These are phyloP conservation scores for Syncephalastrum racemosum DNA, from an alignment of 371 early-diverging fungal species.

Conservation along the genomic window DNA sequence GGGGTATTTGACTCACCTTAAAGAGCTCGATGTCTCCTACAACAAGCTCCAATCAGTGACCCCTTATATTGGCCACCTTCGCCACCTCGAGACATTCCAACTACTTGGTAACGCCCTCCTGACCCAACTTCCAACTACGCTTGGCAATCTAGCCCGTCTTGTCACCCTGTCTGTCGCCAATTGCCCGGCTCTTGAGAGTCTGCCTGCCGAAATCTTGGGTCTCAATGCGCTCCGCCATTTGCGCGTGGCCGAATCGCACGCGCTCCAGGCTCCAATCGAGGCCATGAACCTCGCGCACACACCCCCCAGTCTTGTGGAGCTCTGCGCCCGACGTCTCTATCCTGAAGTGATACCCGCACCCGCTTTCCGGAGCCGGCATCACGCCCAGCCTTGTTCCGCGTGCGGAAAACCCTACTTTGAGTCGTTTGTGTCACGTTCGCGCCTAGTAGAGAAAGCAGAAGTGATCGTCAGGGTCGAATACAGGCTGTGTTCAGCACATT, in stretches of 20 bases:
- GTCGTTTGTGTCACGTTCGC: constrained; percentile 54
- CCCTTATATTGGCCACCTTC: constrained; percentile 57
- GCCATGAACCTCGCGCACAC: constrained; percentile 16
- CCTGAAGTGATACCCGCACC: constrained; percentile 31
- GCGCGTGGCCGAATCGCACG: constrained; percentile 55
- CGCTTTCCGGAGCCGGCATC: constrained; percentile 57
- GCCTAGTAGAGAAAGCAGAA: constrained; percentile 60
- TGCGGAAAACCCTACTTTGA: constrained; percentile 88
- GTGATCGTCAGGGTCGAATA: constrained; percentile 64
- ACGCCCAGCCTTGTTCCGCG: constrained; percentile 73
- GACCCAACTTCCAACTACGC: constrained; percentile 53
- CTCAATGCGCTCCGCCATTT: constrained; percentile 68
- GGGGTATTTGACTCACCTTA: constrained; percentile 62
- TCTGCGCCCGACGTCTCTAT: constrained; percentile 62
- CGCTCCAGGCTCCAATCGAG: constrained; percentile 16
- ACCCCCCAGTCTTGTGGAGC: constrained; percentile 67
- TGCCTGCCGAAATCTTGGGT: constrained; percentile 76
- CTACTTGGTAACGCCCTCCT: constrained; percentile 55
- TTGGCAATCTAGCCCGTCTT: constrained; percentile 47
- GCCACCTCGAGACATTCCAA: constrained; percentile 39
- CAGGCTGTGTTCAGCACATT: constrained; percentile 74
- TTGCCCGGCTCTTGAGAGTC: constrained; percentile 55
- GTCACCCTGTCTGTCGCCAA: constrained; percentile 63
- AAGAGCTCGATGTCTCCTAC: constrained; percentile 62
- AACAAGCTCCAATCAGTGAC: constrained; percentile 70